Evolutionary conservation across 768 basidiomycete genomes (phyloP).

Genomic region (Lactarius hatsudake): DNA sequence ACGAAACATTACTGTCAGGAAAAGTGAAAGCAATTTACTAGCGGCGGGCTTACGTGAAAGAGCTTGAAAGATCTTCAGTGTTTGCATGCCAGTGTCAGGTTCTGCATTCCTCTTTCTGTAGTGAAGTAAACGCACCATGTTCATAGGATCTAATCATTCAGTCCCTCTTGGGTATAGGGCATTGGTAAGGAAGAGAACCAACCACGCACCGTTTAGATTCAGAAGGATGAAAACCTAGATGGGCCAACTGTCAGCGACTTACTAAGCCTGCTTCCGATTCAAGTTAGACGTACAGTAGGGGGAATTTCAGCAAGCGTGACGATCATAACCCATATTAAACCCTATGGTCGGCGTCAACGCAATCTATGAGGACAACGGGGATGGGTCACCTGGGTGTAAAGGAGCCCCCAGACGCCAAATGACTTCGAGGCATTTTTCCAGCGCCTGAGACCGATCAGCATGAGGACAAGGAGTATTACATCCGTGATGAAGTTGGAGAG

Average conservation of each 20-base stretch:
- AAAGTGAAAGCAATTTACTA: neutral
- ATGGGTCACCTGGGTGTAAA: slow-evolving; percentile 14
- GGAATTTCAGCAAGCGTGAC: slow-evolving; percentile 19
- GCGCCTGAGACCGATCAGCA: slow-evolving; percentile 18
- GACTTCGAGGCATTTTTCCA: neutral
- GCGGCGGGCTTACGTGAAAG: slow-evolving; percentile 5
- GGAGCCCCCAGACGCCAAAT: slow-evolving; percentile 10
- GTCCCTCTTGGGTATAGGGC: neutral
- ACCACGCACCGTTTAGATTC: slow-evolving; percentile 23
- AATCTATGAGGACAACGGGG: neutral
- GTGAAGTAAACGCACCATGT: slow-evolving; percentile 16
- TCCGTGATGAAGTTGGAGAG: slow-evolving; percentile 13
- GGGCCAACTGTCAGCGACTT: neutral
- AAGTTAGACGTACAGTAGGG: slow-evolving; percentile 11
- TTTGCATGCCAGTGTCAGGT: neutral
- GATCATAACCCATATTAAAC: slow-evolving; percentile 11
- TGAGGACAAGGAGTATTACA: slow-evolving; percentile 17
- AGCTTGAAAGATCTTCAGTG: slow-evolving; percentile 15
- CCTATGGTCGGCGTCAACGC: slow-evolving; percentile 5
- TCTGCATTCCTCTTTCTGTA: neutral
- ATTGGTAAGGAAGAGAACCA: neutral
- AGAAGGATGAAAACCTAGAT: slow-evolving; percentile 19
- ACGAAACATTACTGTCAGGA: neutral
- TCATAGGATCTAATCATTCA: slow-evolving; percentile 11
- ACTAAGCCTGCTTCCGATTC: neutral